Conservation (phyloP, 164 flowering plant species). For the Kalanchoe fedtschenkoi region DNA sequence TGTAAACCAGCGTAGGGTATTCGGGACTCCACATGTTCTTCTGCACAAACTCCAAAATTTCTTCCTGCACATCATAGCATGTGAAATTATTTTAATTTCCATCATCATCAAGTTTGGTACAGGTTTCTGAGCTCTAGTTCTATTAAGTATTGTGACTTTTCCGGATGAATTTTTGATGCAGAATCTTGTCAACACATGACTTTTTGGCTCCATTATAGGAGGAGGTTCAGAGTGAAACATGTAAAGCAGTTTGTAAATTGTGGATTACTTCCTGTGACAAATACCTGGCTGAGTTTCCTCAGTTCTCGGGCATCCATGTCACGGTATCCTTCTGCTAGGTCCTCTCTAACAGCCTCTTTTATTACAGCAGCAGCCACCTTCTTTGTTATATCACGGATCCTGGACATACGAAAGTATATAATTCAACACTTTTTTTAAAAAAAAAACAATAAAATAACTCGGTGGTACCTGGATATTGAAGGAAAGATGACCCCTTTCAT, state of each 20-base stretch:
- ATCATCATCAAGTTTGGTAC: too few species aligned
- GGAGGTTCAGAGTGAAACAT: neutral
- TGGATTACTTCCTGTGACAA: neutral
- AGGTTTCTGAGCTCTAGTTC: too few species aligned
- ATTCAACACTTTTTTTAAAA: neutral
- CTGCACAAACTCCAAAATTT: slow-evolving; percentile 43
- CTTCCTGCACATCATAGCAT: slow-evolving; percentile 46
- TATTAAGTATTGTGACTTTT: too few species aligned
- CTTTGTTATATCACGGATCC: slow-evolving; percentile 94
- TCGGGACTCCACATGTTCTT: slow-evolving; percentile 87
- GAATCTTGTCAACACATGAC: neutral
- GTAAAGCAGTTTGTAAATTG: neutral
- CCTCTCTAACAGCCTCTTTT: slow-evolving; percentile 82
- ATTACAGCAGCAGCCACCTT: slow-evolving; percentile 91
- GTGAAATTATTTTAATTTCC: neutral
- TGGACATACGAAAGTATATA: slow-evolving; percentile 19
- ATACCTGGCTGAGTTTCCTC: slow-evolving; percentile 46
- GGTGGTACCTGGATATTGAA: slow-evolving; percentile 64
- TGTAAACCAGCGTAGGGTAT: slow-evolving; percentile 82
- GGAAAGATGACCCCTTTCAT: slow-evolving; percentile 73
- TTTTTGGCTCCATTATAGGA: neutral
- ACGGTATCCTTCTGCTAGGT: slow-evolving; percentile 91
- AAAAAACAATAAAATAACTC: neutral
- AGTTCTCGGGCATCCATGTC: slow-evolving; percentile 85
- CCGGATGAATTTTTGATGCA: too few species aligned